Evolutionary conservation across 2,329 filamentous ascomycete genomes (phyloP), one percentile per base, ranked within the genome.

Genomic region (Onygena corvina): DNA sequence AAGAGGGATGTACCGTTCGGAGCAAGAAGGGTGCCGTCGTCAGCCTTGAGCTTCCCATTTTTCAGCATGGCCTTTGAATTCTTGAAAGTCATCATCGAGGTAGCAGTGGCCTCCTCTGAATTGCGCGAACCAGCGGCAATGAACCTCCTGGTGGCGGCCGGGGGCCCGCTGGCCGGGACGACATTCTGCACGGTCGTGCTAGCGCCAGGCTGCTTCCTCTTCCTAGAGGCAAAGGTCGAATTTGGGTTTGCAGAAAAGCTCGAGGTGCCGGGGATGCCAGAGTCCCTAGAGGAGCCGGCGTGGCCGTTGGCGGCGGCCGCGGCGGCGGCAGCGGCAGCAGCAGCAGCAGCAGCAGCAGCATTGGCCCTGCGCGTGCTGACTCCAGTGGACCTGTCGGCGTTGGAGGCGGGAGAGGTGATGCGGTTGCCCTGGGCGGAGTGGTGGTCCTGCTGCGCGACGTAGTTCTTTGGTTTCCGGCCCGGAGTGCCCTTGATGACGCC

Each of bases 81-180:
- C 54, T 86, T 82, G 67, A 96, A 96, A 36, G 79, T 87, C 70
- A 95, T 77, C 80, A 96, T 83, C 66, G 93, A 95, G 47, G 85
- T 83, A 60, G 87, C 81, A 54, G 61, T 61, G 47, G 62, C 58
- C 20, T 56, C 59, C 34, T 65, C 59, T 21, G 58, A 44, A 29
- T 44, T 48, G 42, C 60, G 56, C 18, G 55, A 54, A 34, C 59
- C 56, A 51, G 68, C 61, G 44, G 64, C 64, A 59, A 68, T 63
- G 59, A 64, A 54, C 55, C 62, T 60, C 54, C 67, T 67, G 20
- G 4, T 45, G 11, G 44, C 18, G 18, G 23, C 20, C 11, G 23
- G 38, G 3, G 38, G 31, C 14, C 18, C 47, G 4, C 47, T 51
- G 23, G 53, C 49, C 31, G 55, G 51, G 11, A 54, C 44, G 27